Base-by-base conservation (phyloP, 148 eudicot genomes). In the Spergularia marina region DNA sequence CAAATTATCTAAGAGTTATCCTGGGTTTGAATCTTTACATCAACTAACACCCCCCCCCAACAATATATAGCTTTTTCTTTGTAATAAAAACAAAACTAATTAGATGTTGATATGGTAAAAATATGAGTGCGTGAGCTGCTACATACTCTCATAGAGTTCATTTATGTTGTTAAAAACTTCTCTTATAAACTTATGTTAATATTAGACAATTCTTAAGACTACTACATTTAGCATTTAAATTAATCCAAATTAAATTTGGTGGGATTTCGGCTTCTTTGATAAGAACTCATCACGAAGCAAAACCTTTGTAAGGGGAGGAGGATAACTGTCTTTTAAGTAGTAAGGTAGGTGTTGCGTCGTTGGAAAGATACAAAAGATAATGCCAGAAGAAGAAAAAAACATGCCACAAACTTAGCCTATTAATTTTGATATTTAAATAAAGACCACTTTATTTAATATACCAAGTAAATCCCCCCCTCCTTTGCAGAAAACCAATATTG, bases 281-380 rank as follows among this genome's bases (percentile, higher is more conserved):
- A 56, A 23, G 62, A 30, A 30, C 36, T 30, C 36, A 30, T 30
- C 36, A 30, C 2, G 36, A 71, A 77, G 80, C 67, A 75, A 71
- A 36, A 64, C 68, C 60, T 20, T 49, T 34, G 52, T 0, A 10
- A 49, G 57, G 52, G 7, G 17, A 41, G 17, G 16, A 25, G 57
- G 47, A 65, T 64, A 64, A 64, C 53, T 74, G 77, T 74, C 34
- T 51, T 53, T 6, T 44, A 44, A 44, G 61, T 52, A 61, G 72
- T 39, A 70, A 23, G 69, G 62, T 71, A 69, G 53, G 36, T 30
- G 1, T 77, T 77, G 80, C 80, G 23, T 77, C 10, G 80, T 71
- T 77, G 75, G 41, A 77, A 77, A 77, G 75, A 36, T 34, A 63
- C 65, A 53, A 62, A 63, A 70, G 41, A 70, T 70, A 70, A 21